A percentile compares a stretch with the other conserved stretches of the same genome.
Evolutionary conservation across 176 grass and related monocot genomes (phyloP).

Genomic region (Oryza coarctata): DNA sequence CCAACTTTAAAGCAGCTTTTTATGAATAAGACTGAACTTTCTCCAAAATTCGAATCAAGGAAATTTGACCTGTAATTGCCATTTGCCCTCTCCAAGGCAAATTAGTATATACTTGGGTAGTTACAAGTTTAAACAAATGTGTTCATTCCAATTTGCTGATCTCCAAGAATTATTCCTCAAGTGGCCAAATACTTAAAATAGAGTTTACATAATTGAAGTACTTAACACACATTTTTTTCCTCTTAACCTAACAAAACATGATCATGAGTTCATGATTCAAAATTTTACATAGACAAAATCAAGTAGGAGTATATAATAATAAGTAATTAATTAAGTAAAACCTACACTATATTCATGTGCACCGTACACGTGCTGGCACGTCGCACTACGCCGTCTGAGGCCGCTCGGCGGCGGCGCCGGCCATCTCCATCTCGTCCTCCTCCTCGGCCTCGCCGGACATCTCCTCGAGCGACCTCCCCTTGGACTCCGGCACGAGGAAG

Average conservation of each 20-base stretch:
- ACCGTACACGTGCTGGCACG: not conserved
- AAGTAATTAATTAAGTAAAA: conserved; percentile 2
- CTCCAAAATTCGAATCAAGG: not conserved
- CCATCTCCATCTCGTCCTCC: not conserved
- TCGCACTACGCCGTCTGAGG: conserved; percentile 5
- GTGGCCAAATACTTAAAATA: not conserved
- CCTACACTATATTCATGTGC: not conserved
- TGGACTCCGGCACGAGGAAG: conserved; percentile 59
- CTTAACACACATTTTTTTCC: not conserved
- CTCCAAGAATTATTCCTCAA: not conserved
- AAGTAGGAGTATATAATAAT: not conserved
- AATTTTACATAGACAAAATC: not conserved
- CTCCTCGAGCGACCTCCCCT: conserved; percentile 69
- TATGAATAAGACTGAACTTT: not conserved
- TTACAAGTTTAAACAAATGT: not conserved
- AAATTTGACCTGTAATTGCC: not conserved
- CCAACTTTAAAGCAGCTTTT: not conserved
- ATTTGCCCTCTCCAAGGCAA: not conserved
- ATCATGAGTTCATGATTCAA: not conserved
- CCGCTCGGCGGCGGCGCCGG: not conserved
- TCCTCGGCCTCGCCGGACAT: conserved; percentile 51
- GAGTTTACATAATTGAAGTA: not conserved
- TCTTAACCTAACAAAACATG: not conserved
- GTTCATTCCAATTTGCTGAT: not conserved
- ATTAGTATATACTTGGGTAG: not conserved